A percentile compares a stretch with the other conserved stretches of the same genome.
Conservation (phyloP, 805 yeast species). For the Dipodascus geniculatus region DNA sequence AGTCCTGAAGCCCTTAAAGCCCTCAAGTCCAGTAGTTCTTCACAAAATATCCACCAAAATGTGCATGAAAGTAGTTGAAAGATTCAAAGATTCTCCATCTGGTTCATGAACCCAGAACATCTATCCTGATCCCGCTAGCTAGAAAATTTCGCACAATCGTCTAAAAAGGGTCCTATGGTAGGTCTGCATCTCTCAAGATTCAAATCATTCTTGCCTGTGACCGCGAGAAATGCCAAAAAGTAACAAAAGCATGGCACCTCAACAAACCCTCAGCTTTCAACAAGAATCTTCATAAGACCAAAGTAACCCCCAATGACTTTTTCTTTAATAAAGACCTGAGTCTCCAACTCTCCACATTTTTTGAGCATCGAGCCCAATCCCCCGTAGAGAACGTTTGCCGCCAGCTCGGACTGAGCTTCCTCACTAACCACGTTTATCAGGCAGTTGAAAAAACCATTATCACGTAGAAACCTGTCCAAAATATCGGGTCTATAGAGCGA, state of each 20-base stretch:
- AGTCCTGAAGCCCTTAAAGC: too few relatives aligned
- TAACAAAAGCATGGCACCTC: too few relatives aligned
- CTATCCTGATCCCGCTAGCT: too few relatives aligned
- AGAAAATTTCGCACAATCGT: too few relatives aligned
- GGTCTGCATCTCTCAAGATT: neutral
- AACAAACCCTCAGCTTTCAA: neutral
- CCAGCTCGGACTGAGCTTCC: neutral
- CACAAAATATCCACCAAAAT: too few relatives aligned
- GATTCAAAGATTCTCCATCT: too few relatives aligned
- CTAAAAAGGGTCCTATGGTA: too few relatives aligned
- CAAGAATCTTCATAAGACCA: neutral
- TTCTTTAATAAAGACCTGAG: neutral
- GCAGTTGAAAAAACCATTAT: neutral
- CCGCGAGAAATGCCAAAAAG: neutral
- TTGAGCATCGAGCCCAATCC: neutral
- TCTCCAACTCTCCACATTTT: neutral
- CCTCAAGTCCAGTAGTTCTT: too few relatives aligned
- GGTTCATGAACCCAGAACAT: too few relatives aligned
- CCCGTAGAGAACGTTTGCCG: neutral
- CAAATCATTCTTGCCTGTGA: neutral
- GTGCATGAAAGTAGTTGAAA: too few relatives aligned
- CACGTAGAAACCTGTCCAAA: neutral
- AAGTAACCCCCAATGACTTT: neutral
- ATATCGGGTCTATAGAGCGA: neutral
- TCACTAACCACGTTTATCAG: neutral